Evolutionary conservation across 129 eudicot species (phyloP), one percentile per base, ranked within the genome.

Genomic region (Logfia minima): DNA sequence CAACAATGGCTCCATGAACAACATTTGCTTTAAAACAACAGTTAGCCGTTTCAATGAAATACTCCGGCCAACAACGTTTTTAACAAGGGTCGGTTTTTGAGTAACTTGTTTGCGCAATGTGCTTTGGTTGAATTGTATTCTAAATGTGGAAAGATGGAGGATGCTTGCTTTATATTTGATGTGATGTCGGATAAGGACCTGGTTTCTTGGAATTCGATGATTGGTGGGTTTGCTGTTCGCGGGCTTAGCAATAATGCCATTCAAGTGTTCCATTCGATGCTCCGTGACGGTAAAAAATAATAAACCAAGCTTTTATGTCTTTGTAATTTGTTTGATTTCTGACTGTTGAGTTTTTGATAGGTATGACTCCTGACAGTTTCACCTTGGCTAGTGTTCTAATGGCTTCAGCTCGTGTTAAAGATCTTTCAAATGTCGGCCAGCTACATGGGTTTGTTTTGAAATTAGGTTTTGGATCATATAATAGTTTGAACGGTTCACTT

Each of bases 161-260:
- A 88, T 79, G 92, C 97, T 0, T 73, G 80, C 80, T 56, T 16
- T 62, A 72, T 91, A 14, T 91, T 91, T 70, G 53, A 73, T 51
- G 37, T 39, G 70, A 91, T 91, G 92, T 8, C 28, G 19, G 52
- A 52, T 69, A 85, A 87, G 79, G 97, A 91, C 28, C 28, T 87
- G 83, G 97, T 88, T 74, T 83, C 85, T 65, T 88, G 90, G 94
- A 91, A 91, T 76, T 86, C 88, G 9, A 87, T 91, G 94, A 85
- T 91, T 68, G 86, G 85, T 39, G 97, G 94, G 19, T 87, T 83
- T 75, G 86, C 83, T 5, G 68, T 55, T 53, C 90, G 80, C 59
- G 92, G 89, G 45, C 77, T 83, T 51, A 68, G 70, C 52, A 35
- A 74, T 35, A 79, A 88, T 77, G 94, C 92, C 8, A 75, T 80